A percentile compares a stretch with the other conserved stretches of the same genome.
Conservation (phyloP, 768 basidiomycete species). For the Suillus weaverae region DNA sequence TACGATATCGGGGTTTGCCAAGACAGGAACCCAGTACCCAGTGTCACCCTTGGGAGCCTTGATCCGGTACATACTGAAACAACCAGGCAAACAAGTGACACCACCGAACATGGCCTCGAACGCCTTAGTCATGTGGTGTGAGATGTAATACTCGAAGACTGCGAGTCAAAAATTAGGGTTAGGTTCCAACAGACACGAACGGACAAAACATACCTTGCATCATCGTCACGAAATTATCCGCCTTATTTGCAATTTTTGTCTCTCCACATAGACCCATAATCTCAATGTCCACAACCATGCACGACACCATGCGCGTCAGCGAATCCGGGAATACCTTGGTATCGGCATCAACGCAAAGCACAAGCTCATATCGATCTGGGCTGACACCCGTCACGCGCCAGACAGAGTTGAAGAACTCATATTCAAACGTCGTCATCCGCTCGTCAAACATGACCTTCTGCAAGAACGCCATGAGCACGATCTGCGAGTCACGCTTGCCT, state of each 20-base stretch:
- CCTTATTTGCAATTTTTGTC: slow-evolving; percentile 99
- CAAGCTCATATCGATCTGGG: slow-evolving; percentile 93
- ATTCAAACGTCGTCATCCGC: slow-evolving; percentile 99
- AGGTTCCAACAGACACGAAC: slow-evolving; percentile 10
- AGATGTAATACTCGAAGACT: slow-evolving; percentile 99
- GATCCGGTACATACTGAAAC: slow-evolving; percentile 99
- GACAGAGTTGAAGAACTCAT: slow-evolving; percentile 98
- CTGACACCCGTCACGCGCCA: slow-evolving; percentile 95
- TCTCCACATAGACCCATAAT: slow-evolving; percentile 99
- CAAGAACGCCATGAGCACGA: slow-evolving; percentile 95
- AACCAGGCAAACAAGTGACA: slow-evolving; percentile 98
- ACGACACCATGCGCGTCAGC: slow-evolving; percentile 91
- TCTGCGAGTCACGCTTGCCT: slow-evolving; percentile 98
- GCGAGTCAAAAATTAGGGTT: slow-evolving; percentile 3
- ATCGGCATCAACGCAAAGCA: slow-evolving; percentile 95
- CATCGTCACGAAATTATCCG: slow-evolving; percentile 98
- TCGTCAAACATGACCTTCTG: slow-evolving; percentile 99
- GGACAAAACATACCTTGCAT: slow-evolving; percentile 80
- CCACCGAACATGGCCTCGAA: slow-evolving; percentile 99
- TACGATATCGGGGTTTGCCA: slow-evolving; percentile 98
- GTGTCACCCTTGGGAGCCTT: slow-evolving; percentile 96
- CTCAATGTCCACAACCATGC: slow-evolving; percentile 95
- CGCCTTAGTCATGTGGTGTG: slow-evolving; percentile 97
- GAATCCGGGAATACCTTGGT: slow-evolving; percentile 99
- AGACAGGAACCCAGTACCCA: slow-evolving; percentile 97